phyloP scores from a whole-genome alignment of 148 eudicot genomes.

The Arctostaphylos glauca region DNA sequence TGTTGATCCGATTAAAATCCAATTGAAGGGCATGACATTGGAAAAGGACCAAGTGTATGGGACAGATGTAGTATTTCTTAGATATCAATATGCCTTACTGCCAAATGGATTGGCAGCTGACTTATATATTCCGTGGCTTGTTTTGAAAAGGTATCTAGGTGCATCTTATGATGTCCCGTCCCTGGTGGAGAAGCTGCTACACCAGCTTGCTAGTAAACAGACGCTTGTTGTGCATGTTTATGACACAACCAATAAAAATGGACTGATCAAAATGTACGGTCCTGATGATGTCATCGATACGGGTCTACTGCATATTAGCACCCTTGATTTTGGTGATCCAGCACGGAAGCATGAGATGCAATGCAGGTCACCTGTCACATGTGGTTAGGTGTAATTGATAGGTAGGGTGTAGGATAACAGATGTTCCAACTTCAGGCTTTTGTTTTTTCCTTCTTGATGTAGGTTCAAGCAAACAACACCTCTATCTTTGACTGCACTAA shows the following conservation, averaged over 20 bases:
- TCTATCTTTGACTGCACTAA: constrained; percentile 67
- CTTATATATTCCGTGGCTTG: not conserved
- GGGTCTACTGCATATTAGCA: constrained; percentile 59
- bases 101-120: not conserved
- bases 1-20: not conserved
- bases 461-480: constrained; percentile 77
- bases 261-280: constrained; percentile 79
- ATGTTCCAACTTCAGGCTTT: not conserved
- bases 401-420: not conserved
- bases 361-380: constrained; percentile 62
- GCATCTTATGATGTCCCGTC: constrained; percentile 90
- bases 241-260: constrained; percentile 60
- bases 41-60: not conserved
- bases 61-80: not conserved
- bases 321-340: constrained; percentile 95
- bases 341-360: constrained; percentile 88
- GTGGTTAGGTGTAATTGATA: not conserved
- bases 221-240: constrained; percentile 86
- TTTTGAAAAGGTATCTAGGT: constrained; percentile 68
- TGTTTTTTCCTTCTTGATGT: constrained; percentile 13
- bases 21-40: not conserved
- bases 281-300: constrained; percentile 53
- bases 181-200: constrained; percentile 84
- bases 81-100: not conserved
- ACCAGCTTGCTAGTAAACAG: constrained; percentile 94